A percentile compares a stretch with the other conserved stretches of the same genome.
phyloP scores from a whole-genome alignment of 1,139 yeast genomes.

The Hansenula anomala region DNA sequence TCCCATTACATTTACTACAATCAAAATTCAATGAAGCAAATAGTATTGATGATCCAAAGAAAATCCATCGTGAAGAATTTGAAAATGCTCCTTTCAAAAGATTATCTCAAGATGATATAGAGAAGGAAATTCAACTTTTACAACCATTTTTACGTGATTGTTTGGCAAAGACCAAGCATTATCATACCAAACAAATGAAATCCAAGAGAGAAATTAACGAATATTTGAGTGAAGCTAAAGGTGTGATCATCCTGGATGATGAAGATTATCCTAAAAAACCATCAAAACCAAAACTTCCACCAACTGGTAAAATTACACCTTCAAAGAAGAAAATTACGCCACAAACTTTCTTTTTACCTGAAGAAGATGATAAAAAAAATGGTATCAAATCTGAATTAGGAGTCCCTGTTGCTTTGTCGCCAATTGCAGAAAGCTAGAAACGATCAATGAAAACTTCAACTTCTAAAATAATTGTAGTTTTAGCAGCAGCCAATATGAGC shows the following conservation, averaged over 20 bases:
- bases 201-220: constrained; percentile 43
- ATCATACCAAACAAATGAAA: constrained; percentile 44
- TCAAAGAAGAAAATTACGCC: constrained; percentile 60
- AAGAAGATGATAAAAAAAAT: constrained; percentile 11
- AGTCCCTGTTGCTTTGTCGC: not conserved
- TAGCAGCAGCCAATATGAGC: too few relatives aligned
- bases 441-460: too few relatives aligned
- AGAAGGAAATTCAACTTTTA: constrained; percentile 53
- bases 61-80: constrained; percentile 59
- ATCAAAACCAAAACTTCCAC: constrained; percentile 84
- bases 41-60: constrained; percentile 40
- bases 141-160: constrained; percentile 52
- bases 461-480: too few relatives aligned
- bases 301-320: constrained; percentile 80
- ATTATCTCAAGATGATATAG: constrained; percentile 46
- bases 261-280: constrained; percentile 59
- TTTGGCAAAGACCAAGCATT: constrained; percentile 44
- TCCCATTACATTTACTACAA: constrained; percentile 86
- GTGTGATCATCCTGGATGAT: constrained; percentile 25
- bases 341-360: constrained; percentile 45
- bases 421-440: not conserved
- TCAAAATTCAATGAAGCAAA: constrained; percentile 60
- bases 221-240: constrained; percentile 18
- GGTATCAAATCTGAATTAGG: not conserved
- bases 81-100: constrained; percentile 45